Percentiles rank a stretch among this genome's conserved stretches.
Conservation (phyloP, 768 basidiomycete species). For the Naganishia onofrii region DNA sequence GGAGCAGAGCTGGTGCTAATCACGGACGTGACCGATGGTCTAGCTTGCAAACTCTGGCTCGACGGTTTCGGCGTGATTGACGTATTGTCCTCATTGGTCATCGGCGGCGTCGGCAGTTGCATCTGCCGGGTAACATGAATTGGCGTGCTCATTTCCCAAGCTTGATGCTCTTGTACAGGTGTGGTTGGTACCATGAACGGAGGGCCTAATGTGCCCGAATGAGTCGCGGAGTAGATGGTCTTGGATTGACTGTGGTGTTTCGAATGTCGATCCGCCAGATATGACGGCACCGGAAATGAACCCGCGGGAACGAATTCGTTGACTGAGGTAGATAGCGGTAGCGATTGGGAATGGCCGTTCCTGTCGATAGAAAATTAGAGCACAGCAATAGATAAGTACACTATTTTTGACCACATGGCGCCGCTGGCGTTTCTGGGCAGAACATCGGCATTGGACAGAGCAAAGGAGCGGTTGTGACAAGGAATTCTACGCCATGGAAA, state of each 20-base stretch:
- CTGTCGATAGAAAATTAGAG: neutral
- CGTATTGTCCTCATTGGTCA: constrained; percentile 19
- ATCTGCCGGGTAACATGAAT: constrained; percentile 12
- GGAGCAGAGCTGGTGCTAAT: neutral
- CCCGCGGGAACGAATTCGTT: neutral
- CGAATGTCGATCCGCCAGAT: neutral
- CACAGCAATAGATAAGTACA: neutral
- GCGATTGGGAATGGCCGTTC: constrained; percentile 10
- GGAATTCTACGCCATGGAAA: too few species aligned
- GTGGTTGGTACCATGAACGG: constrained; percentile 5
- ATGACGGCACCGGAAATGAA: neutral
- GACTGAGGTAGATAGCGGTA: neutral
- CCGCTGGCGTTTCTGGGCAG: neutral
- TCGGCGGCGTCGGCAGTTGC: constrained; percentile 16
- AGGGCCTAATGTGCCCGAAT: neutral
- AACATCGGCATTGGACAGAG: neutral
- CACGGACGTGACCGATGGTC: constrained; percentile 9
- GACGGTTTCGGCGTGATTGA: constrained; percentile 16
- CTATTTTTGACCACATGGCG: neutral
- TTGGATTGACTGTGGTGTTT: constrained; percentile 1
- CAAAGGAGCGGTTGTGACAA: neutral
- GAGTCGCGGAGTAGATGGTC: constrained; percentile 3
- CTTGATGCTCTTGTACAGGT: constrained; percentile 14
- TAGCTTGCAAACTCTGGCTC: constrained; percentile 1
- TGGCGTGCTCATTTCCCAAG: constrained; percentile 15